Conservation (phyloP, 2,329 filamentous ascomycete species). For the Dactylellina drechsleri region DNA sequence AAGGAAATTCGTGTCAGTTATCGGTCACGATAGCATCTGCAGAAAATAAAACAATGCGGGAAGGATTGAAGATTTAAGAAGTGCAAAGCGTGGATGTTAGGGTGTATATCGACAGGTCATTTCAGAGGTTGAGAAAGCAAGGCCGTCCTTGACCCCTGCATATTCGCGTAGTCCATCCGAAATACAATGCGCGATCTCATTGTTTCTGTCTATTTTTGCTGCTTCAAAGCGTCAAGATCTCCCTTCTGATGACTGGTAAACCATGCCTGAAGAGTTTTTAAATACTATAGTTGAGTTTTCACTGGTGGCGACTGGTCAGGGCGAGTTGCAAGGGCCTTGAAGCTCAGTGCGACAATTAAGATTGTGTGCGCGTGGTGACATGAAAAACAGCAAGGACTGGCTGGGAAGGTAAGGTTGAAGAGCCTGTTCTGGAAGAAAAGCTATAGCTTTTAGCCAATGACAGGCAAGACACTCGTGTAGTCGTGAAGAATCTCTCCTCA, state of each 20-base stretch:
- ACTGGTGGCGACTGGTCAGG: constrained; percentile 24
- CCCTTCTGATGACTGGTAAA: constrained; percentile 12
- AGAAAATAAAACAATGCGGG: constrained; percentile 49
- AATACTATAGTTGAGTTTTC: constrained; percentile 42
- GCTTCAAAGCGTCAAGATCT: constrained; percentile 48
- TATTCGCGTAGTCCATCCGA: constrained; percentile 44
- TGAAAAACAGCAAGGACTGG: constrained; percentile 42
- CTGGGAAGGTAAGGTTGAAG: constrained; percentile 19
- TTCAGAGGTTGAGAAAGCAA: constrained; percentile 12
- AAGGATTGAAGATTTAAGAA: constrained; percentile 48
- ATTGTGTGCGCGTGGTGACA: constrained; percentile 22
- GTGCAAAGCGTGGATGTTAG: constrained; percentile 13
- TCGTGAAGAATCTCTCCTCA: constrained; percentile 29
- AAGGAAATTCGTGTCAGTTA: constrained; percentile 52
- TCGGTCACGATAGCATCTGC: constrained; percentile 26
- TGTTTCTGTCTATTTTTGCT: constrained; percentile 47
- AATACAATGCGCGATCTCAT: constrained; percentile 43
- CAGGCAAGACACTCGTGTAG: constrained; percentile 4
- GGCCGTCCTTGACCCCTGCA: constrained; percentile 31
- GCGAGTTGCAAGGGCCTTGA: constrained; percentile 18
- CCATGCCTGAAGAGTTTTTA: constrained; percentile 17
- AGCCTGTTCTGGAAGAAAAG: constrained; percentile 28
- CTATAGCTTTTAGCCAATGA: constrained; percentile 24
- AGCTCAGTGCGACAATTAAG: constrained; percentile 17
- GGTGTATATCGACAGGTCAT: constrained; percentile 47